These are phyloP conservation scores for Oligophagozyma castellii DNA, from an alignment of 1,139 yeast genomes.

Conservation along the genomic window DNA sequence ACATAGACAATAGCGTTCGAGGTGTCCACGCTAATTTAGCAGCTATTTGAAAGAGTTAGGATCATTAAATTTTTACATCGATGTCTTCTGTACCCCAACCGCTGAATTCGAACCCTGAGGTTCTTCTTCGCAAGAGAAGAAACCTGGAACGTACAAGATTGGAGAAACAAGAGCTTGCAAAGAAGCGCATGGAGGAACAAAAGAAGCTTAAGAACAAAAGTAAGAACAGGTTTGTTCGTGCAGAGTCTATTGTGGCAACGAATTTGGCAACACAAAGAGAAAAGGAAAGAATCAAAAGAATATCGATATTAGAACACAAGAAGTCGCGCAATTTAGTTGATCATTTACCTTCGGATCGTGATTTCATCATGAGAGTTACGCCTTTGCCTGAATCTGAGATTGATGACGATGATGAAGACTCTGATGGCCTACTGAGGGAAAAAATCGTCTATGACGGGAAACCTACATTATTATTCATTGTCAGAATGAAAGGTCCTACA, in stretches of 20 bases:
- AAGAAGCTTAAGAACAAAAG: constrained; percentile 30
- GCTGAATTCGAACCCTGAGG: constrained; percentile 60
- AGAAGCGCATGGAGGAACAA: constrained; percentile 31
- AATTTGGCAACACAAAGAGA: constrained; percentile 54
- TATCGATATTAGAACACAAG: constrained; percentile 35
- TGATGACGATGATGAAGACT: constrained; percentile 20
- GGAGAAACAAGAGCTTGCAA: constrained; percentile 40
- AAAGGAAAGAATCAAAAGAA: constrained; percentile 49
- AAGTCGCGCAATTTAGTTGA: constrained; percentile 15
- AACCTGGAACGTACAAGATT: constrained; percentile 58
- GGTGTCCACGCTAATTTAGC: too few species aligned
- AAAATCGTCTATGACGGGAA: constrained; percentile 27
- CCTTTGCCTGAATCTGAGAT: constrained; percentile 6
- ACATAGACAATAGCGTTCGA: too few species aligned
- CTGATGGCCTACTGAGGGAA: constrained; percentile 25
- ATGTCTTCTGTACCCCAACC: constrained; percentile 7
- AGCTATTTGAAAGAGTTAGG: too few species aligned
- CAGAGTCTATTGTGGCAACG: constrained; percentile 57
- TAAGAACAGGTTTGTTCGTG: constrained; percentile 47
- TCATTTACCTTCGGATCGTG: constrained; percentile 17
- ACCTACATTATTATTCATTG: constrained; percentile 45
- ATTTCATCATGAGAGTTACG: constrained; percentile 20
- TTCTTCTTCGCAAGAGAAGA: constrained; percentile 63
- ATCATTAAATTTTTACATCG: too few species aligned
- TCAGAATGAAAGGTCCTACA: constrained; percentile 49